Base-by-base conservation (phyloP, 495 filamentous ascomycete genomes). In the Neurospora tetraspora region DNA sequence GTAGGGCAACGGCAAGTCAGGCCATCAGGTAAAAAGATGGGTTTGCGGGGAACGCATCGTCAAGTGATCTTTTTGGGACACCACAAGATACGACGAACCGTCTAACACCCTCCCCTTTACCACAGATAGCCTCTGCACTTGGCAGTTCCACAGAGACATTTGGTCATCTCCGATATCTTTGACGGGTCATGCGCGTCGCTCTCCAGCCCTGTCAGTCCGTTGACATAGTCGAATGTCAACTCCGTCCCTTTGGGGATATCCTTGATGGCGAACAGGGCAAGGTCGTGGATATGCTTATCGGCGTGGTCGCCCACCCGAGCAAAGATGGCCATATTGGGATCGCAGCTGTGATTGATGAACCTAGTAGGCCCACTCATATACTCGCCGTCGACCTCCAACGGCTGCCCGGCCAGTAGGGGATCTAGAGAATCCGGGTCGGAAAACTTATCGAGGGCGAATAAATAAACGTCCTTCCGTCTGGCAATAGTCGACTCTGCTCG, bases 381-480 rank as follows among this genome's bases (percentile, higher is more conserved):
- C 75, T 88, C 86, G 38, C 87, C 87, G 72, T 89, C 87, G 6
- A 89, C 85, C 75, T 87, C 86, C 31, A 86, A 75, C 38, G 85
- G 82, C 36, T 81, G 73, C 16, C 77, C 81, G 8, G 74, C 71
- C 7, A 88, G 77, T 20, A 83, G 77, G 27, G 78, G 79, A 38
- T 87, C 84, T 27, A 77, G 77, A 5, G 83, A 84, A 2, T 85
- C 74, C 14, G 81, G 79, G 42, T 89, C 85, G 31, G 83, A 83
- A 74, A 92, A 92, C 78, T 93, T 97, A 79, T 99, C 95, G 6
- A 98, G 87, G 5, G 86, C 87, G 79, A 97, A 97, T 1, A 98
- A 86, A 76, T 97, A 98, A 0, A 88, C 89, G 71, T 85, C 87
- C 77, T 89, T 91, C 8, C 80, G 81, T 75, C 81, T 72, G 23